These are phyloP conservation scores for Solanum pinnatisectum DNA, from an alignment of 257 asterid genomes.

Conservation along the genomic window DNA sequence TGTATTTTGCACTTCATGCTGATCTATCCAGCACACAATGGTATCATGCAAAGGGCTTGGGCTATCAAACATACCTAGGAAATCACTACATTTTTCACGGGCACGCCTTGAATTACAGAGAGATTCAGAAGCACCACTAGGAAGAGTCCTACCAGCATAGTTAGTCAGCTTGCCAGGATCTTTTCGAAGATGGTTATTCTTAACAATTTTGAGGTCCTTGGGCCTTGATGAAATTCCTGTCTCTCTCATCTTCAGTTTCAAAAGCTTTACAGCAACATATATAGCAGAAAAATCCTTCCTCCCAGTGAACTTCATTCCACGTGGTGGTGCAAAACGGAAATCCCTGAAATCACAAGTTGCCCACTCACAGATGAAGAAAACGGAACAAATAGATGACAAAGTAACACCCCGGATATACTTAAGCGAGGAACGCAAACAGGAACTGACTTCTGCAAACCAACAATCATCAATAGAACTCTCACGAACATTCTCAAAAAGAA, in stretches of 20 bases:
- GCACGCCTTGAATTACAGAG: slow-evolving; percentile 18
- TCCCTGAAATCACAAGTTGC: slow-evolving; percentile 93
- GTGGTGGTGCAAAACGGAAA: slow-evolving; percentile 58
- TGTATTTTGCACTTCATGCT: slow-evolving; percentile 76
- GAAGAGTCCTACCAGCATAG: slow-evolving; percentile 1
- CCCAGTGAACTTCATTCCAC: slow-evolving; percentile 76
- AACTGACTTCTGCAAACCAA: slow-evolving; percentile 81
- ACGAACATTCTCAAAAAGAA: slow-evolving; percentile 64
- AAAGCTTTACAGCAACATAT: slow-evolving; percentile 67
- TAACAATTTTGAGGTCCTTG: slow-evolving; percentile 6
- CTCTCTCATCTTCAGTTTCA: slow-evolving; percentile 66
- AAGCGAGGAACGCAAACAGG: slow-evolving; percentile 64
- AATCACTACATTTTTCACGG: slow-evolving; percentile 25
- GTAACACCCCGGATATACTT: slow-evolving; percentile 55
- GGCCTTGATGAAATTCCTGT: slow-evolving; percentile 16
- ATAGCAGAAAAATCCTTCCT: slow-evolving; percentile 75
- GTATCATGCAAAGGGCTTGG: slow-evolving; percentile 85
- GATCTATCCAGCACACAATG: slow-evolving; percentile 96
- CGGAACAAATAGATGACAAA: slow-evolving; percentile 57
- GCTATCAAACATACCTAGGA: slow-evolving; percentile 51
- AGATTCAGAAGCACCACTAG: slow-evolving; percentile 10
- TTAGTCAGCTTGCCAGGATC: slow-evolving; percentile 15
- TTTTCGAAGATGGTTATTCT: slow-evolving; percentile 8
- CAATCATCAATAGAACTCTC: slow-evolving; percentile 65
- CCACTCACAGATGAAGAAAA: slow-evolving; percentile 94